Evolutionary conservation across 2,329 filamentous ascomycete species (phyloP).

Genomic region (Talaromyces sp.): DNA sequence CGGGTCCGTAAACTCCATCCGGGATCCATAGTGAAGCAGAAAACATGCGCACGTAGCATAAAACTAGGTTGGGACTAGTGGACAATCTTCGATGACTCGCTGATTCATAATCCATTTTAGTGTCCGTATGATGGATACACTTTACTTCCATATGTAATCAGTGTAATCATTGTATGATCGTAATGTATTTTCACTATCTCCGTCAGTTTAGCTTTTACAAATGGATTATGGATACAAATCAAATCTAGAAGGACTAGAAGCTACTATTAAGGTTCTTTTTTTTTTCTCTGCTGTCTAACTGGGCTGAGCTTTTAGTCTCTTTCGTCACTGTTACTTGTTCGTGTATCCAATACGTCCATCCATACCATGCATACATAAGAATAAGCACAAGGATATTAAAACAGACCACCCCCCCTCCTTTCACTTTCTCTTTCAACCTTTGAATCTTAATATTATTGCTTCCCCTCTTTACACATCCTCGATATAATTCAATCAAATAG

Average conservation of each 20-base stretch:
- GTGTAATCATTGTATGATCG: not conserved
- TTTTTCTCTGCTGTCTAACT: not conserved
- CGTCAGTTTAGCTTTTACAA: not conserved
- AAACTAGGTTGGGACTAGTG: conserved; percentile 3
- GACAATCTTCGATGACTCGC: not conserved
- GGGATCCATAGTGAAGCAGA: conserved; percentile 3
- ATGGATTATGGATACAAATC: not conserved
- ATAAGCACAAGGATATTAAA: conserved; percentile 12
- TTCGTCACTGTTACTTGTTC: conserved; percentile 8
- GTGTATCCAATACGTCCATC: not conserved
- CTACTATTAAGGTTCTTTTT: not conserved
- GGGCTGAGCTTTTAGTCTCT: conserved; percentile 4
- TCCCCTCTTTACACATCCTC: not conserved
- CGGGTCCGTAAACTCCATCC: not conserved
- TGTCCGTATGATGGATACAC: not conserved
- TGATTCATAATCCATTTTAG: not conserved
- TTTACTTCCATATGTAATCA: not conserved
- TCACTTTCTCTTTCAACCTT: not conserved
- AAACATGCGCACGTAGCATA: conserved; percentile 1
- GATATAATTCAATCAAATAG: not conserved
- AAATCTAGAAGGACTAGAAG: conserved; percentile 3
- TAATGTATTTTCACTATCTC: conserved; percentile 1
- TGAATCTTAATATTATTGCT: not conserved
- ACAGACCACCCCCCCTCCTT: conserved; percentile 4
- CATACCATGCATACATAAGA: conserved; percentile 1